Evolutionary conservation across 768 basidiomycete species (phyloP), one percentile per base, ranked within the genome.

Genomic region (Wakefieldia striispora): DNA sequence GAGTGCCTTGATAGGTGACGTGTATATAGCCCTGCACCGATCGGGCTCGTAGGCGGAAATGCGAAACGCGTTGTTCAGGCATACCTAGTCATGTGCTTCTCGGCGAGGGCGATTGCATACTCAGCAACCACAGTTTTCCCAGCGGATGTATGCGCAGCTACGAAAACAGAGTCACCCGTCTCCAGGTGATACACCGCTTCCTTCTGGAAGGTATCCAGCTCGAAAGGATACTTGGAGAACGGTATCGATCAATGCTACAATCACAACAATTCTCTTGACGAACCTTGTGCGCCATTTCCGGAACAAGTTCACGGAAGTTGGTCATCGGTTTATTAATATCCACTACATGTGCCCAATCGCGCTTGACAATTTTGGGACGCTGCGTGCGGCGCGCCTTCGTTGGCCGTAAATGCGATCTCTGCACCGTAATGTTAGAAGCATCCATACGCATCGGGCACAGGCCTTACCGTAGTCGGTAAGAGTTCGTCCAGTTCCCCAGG

Each of bases 91-190:
- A 99, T 97, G 71, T 99, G 97, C 63, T 94, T 95, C 57, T 86
- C 89, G 5, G 97, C 95, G 9, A 99, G 77, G 5, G 95, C 91
- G 59, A 99, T 98, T 2, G 97, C 97, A 67, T 98, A 99, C 64
- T 99, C 97, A 0, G 97, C 97, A 8, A 99, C 97, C 16, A 98
- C 97, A 2, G 97, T 99, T 71, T 99, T 99, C 29, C 97, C 97
- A 14, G 97, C 97, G n/a, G 91, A 95, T 4, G 97, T 99, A 70
- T 99, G 97, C 6, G 97, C 97, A 13, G 97, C 97, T n/a, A 99
- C 95, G 65, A 99, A 99, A 16, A 99, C 95, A 12, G 93, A 95
- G 57, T 99, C 91, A 9, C 95, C 97, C 76, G 90, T 83, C 68
- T 99, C 97, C 16, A 99, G 78, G 69, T 97, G 94, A 69, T 97